Conservation (phyloP, 306 rosid species). For the Acacia confusa region DNA sequence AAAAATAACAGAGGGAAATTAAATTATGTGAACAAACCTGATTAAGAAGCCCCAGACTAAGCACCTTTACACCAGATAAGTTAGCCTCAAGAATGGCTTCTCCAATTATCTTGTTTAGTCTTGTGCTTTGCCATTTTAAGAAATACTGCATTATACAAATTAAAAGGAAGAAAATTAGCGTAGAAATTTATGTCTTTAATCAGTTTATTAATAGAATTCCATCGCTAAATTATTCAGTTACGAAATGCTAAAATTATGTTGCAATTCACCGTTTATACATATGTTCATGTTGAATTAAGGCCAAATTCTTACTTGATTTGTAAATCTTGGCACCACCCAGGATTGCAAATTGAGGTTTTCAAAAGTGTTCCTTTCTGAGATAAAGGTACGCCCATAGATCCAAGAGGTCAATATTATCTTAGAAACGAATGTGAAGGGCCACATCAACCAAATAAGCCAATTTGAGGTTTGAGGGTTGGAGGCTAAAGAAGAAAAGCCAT, state of each 20-base stretch:
- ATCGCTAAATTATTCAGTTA: too few species aligned
- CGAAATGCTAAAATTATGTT: too few species aligned
- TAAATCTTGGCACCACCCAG: slow-evolving; percentile 57
- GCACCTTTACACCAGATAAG: not conserved
- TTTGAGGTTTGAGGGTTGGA: slow-evolving; percentile 46
- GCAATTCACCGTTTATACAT: too few species aligned
- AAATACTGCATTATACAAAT: not conserved
- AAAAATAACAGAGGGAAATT: not conserved
- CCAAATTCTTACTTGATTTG: slow-evolving; percentile 38
- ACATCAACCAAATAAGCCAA: slow-evolving; percentile 54
- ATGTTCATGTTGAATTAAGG: not conserved
- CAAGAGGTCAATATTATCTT: not conserved
- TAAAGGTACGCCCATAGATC: not conserved
- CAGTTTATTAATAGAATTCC: too few species aligned
- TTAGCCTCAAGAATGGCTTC: not conserved
- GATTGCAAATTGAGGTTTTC: not conserved
- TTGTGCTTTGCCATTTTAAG: not conserved
- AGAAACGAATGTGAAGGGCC: slow-evolving; percentile 3
- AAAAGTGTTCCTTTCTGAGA: not conserved
- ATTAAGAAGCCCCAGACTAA: not conserved
- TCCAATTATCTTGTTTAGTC: not conserved
- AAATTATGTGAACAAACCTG: not conserved
- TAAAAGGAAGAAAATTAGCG: not conserved
- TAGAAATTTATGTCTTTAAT: too few species aligned
- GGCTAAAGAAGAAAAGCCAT: slow-evolving; percentile 60